Evolutionary conservation across 192 early-diverging fungal species (phyloP), one percentile per base, ranked within the genome.

Genomic region (Helicostylum pulchrum): DNA sequence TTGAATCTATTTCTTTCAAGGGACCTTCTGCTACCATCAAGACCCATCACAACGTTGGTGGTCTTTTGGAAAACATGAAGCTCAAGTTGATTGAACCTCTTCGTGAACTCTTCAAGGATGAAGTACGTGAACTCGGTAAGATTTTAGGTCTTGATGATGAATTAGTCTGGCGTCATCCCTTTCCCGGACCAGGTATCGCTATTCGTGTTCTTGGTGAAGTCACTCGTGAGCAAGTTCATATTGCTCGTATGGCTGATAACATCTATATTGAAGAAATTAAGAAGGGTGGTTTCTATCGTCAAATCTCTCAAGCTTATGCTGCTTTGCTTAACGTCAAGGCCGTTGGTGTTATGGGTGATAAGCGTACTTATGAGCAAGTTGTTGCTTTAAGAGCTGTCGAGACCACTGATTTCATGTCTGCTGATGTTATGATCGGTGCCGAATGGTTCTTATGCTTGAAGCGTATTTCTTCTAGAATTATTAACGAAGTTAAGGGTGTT

Each of bases 211-310:
- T 99, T 8, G 97, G 97, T 49, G 97, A 99, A 78, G 97, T 99
- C 34, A 94, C 94, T 44, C 88, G 80, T 23, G 77, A 84, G 54
- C 95, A 99, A 79, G 94, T 99, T n/a, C 83, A 83, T 55, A 99
- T 99, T 82, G 97, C 90, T 20, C 90, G 94, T 42, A 82, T 87
- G 48, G 97, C 97, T 44, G 97, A 99, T 82, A 80, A 92, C 70
- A 99, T 99, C 68, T 97, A 94, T 80, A 99, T 99, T 79, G 92
- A 96, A 68, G 97, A 99, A 76, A 99, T 99, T 79, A 96, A 95
- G 84, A 92, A 93, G 78, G 93, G 92, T 36, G 95, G 94, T 2
- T 85, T 95, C 34, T 99, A 99, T 82, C 88, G 94, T 66, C 87
- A 96, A 75, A 99, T 97, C 68, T 90, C 95, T 32, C 97, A 99